Evolutionary conservation across 2,329 filamentous ascomycete genomes (phyloP).

Genomic region (Pestalotiopsis fici): DNA sequence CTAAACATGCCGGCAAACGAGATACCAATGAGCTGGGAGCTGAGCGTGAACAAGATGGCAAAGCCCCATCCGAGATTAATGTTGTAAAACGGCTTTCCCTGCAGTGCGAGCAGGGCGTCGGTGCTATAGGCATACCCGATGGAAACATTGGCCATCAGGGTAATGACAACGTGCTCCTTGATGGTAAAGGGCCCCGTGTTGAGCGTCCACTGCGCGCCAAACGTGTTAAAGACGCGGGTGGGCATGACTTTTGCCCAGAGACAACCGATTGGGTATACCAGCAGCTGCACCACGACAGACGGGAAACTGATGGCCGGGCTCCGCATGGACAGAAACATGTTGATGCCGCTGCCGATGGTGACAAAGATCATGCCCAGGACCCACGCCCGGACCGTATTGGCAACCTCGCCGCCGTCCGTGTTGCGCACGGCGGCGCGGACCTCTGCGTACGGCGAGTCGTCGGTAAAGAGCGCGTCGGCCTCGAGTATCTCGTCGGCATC

Average conservation of each 20-base stretch:
- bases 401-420: conserved; percentile 42
- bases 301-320: conserved; percentile 37
- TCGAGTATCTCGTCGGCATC: conserved; percentile 30
- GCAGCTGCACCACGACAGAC: conserved; percentile 37
- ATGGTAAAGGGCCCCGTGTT: conserved; percentile 46
- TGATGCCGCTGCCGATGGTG: conserved; percentile 38
- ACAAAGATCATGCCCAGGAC: conserved; percentile 44
- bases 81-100: conserved; percentile 40
- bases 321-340: conserved; percentile 37
- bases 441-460: conserved; percentile 39
- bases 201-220: conserved; percentile 43
- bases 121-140: conserved; percentile 39
- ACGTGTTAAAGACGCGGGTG: conserved; percentile 37
- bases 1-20: conserved; percentile 50
- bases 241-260: conserved; percentile 44
- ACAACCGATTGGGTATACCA: conserved; percentile 45
- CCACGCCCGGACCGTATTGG: conserved; percentile 46
- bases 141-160: conserved; percentile 44
- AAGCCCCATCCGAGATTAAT: conserved; percentile 49
- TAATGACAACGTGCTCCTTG: conserved; percentile 46
- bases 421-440: conserved; percentile 45
- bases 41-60: conserved; percentile 47
- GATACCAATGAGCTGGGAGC: conserved; percentile 54
- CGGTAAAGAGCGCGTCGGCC: conserved; percentile 31
- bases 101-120: conserved; percentile 38